Conservation (phyloP, 208 protist species). For the Endotrypanum monterogeii region DNA sequence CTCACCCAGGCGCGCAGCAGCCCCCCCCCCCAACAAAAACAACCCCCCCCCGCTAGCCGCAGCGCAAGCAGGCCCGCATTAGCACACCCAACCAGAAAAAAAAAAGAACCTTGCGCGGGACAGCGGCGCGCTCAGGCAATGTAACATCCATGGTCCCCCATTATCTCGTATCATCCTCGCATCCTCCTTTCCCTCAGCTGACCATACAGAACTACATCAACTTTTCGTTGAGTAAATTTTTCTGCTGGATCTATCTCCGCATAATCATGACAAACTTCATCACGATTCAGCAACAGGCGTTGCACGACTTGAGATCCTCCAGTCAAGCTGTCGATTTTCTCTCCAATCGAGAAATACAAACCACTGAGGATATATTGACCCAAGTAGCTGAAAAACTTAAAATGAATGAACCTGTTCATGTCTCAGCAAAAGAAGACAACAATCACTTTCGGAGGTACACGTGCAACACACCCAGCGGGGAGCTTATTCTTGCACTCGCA, state of each 20-base stretch:
- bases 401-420: conserved; percentile 9
- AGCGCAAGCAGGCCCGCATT: background rate
- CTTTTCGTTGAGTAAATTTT: background rate
- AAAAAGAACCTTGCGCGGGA: background rate
- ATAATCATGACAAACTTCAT: background rate
- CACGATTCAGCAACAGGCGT: background rate
- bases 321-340: background rate
- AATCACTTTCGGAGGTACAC: conserved; percentile 2
- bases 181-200: too few relatives aligned
- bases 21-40: background rate
- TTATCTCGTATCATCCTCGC: background rate
- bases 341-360: background rate
- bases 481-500: conserved; percentile 16
- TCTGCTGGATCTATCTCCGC: background rate
- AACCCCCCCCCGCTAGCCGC: background rate
- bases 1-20: background rate
- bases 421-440: conserved; percentile 2
- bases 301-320: background rate
- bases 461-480: conserved; percentile 13
- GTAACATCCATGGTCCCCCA: background rate
- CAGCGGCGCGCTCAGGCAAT: background rate
- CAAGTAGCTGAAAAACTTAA: conserved; percentile 9
- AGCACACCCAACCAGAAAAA: background rate
- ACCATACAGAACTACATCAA: background rate
- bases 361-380: background rate